Conservation (phyloP, 2,329 filamentous ascomycete species). For the Xylariomycetidae sp. region DNA sequence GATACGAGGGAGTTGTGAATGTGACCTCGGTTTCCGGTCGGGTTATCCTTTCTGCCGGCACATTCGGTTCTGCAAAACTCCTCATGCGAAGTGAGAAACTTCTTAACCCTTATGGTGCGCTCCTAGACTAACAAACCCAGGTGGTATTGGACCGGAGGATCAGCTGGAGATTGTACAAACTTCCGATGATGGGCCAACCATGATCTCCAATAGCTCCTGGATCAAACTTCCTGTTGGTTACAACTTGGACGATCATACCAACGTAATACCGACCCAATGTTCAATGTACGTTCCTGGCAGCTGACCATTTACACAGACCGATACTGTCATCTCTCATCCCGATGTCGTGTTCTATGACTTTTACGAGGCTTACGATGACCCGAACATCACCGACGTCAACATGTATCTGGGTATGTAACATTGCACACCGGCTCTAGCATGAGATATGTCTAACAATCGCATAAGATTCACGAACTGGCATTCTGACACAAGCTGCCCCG, state of each 20-base stretch:
- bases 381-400: constrained; percentile 36
- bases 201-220: constrained; percentile 48
- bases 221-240: constrained; percentile 55
- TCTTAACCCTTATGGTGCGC: not conserved
- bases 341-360: constrained; percentile 58
- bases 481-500: constrained; percentile 60
- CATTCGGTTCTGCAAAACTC: constrained; percentile 66
- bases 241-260: constrained; percentile 53
- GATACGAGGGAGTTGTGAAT: constrained; percentile 55
- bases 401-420: constrained; percentile 37
- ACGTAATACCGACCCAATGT: too few relatives aligned
- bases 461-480: constrained; percentile 45
- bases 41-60: constrained; percentile 63
- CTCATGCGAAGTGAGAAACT: constrained; percentile 53
- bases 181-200: constrained; percentile 45
- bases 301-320: constrained; percentile 32
- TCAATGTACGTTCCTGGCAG: too few relatives aligned
- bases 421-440: not conserved
- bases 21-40: constrained; percentile 56
- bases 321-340: constrained; percentile 39
- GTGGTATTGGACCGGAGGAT: constrained; percentile 59
- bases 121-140: constrained; percentile 15
- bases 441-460: too few relatives aligned
- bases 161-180: constrained; percentile 49
- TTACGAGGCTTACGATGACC: constrained; percentile 52